These are phyloP conservation scores for Lachnellula cervina DNA, from an alignment of 2,329 filamentous ascomycete genomes.

Conservation along the genomic window DNA sequence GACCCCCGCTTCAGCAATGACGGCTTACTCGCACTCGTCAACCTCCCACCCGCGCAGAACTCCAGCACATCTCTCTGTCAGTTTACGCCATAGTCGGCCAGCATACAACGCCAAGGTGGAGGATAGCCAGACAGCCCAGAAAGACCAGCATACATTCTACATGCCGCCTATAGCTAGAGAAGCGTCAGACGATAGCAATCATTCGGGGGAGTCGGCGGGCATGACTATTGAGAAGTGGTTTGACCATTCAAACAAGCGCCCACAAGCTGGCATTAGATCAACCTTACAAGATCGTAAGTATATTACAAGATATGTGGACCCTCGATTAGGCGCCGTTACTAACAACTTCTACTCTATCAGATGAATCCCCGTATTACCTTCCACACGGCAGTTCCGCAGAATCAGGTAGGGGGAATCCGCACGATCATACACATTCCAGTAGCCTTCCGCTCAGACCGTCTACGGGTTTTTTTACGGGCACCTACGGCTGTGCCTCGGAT, in stretches of 20 bases:
- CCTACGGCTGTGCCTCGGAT: slow-evolving; percentile 43
- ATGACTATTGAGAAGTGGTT: slow-evolving; percentile 25
- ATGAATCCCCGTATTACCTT: slow-evolving; percentile 26
- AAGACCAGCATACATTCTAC: not conserved
- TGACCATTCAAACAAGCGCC: slow-evolving; percentile 22
- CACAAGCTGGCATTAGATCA: slow-evolving; percentile 5
- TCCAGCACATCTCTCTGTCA: slow-evolving; percentile 24
- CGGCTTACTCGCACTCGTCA: not conserved
- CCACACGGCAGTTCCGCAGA: slow-evolving; percentile 15
- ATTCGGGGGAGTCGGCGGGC: slow-evolving; percentile 9
- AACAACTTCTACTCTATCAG: slow-evolving; percentile 8
- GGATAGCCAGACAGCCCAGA: not conserved
- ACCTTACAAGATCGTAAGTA: slow-evolving; percentile 23
- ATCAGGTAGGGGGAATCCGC: not conserved
- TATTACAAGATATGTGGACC: not conserved
- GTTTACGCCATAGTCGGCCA: slow-evolving; percentile 13
- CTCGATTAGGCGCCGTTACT: not conserved
- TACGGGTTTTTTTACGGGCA: not conserved
- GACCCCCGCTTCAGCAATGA: not conserved
- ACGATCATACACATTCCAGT: not conserved
- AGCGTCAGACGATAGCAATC: slow-evolving; percentile 16
- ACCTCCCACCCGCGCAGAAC: slow-evolving; percentile 19
- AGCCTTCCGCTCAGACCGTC: not conserved
- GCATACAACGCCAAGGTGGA: not conserved
- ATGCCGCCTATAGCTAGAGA: slow-evolving; percentile 1